Conservation (phyloP, 1,284 basidiomycete genomes). For the Microbotryomycetes sp. region DNA sequence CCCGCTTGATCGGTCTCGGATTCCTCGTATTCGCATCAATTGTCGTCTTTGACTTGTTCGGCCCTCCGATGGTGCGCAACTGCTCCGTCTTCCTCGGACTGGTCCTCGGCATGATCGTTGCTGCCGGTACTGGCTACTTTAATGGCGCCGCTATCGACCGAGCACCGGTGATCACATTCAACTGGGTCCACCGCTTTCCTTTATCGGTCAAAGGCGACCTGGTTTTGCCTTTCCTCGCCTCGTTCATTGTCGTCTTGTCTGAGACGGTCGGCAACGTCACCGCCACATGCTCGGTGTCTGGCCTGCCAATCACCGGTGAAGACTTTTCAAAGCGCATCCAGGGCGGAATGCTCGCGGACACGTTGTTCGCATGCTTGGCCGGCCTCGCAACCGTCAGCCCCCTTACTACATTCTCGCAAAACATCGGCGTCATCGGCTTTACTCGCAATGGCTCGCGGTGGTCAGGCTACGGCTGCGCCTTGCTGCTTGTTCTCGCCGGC, state of each 20-base stretch:
- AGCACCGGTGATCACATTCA: slow-evolving; percentile 32
- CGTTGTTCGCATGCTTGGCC: slow-evolving; percentile 22
- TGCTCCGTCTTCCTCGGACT: slow-evolving; percentile 36
- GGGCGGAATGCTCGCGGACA: slow-evolving; percentile 36
- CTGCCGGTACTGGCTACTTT: slow-evolving; percentile 6
- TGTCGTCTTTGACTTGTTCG: slow-evolving; percentile 38
- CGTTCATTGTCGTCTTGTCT: slow-evolving; percentile 34
- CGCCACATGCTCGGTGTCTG: slow-evolving; percentile 33
- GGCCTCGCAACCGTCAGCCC: slow-evolving; percentile 35
- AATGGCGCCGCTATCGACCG: neutral
- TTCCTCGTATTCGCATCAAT: slow-evolving; percentile 37
- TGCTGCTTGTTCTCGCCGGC: slow-evolving; percentile 4
- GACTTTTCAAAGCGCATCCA: slow-evolving; percentile 32
- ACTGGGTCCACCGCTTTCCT: slow-evolving; percentile 36
- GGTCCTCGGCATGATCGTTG: slow-evolving; percentile 18
- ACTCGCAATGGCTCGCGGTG: slow-evolving; percentile 19
- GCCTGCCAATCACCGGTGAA: slow-evolving; percentile 31
- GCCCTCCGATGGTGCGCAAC: slow-evolving; percentile 34
- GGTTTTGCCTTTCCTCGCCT: slow-evolving; percentile 36
- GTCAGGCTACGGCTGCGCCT: slow-evolving; percentile 5
- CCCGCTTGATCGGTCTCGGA: slow-evolving; percentile 30
- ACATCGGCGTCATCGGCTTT: slow-evolving; percentile 37
- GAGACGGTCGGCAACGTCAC: slow-evolving; percentile 38
- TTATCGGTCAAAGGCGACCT: slow-evolving; percentile 35
- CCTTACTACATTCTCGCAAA: slow-evolving; percentile 33